Evolutionary conservation across 768 basidiomycete genomes (phyloP), one percentile per base, ranked within the genome.

Genomic region (Guyanaporus albipodus): DNA sequence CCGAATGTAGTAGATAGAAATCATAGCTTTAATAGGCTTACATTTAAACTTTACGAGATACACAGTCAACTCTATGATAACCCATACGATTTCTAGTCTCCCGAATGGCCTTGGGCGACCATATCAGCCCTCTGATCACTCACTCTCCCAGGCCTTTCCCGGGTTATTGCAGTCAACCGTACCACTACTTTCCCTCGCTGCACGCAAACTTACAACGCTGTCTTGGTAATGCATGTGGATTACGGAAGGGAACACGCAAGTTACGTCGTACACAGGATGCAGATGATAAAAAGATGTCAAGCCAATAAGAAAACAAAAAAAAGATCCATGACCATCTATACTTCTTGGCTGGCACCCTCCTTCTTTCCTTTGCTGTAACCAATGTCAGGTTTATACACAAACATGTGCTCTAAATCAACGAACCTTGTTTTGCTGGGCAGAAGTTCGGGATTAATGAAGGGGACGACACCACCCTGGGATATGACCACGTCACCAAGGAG

Each of bases 401-500:
- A 32, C 11, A 4, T 42, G 2, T n/a, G 3, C 3, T 17, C 8
- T n/a, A 4, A 34, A 15, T 4, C 2, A 12, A 57, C 61, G 15
- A 4, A 67, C 64, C 66, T 52, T 29, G 64, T 40, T 40, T 66
- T 66, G 29, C 55, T 61, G 18, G 67, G 67, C 33, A 68, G 49
- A 8, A 68, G 53, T 28, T 67, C 71, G n/a, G 75, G 73, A 58
- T 77, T 74, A 61, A 82, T 80, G 66, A 72, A 74, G 17, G 87
- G 87, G 17, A 85, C 82, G 44, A 89, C 87, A 76, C 90, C 91
- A 69, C 91, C 91, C 67, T 92, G 89, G 19, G 87, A 90, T 73
- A 93, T 92, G 64, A 88, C 83, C 55, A 92, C 91, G 46, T 82
- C 75, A 17, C 88, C 89, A 47, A 93, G 80, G 53, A 92, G 84